Percentiles rank a stretch among this genome's conserved stretches.
These are phyloP conservation scores for Staphylotrichum longicolle DNA, from an alignment of 495 filamentous ascomycete species.

Conservation along the genomic window DNA sequence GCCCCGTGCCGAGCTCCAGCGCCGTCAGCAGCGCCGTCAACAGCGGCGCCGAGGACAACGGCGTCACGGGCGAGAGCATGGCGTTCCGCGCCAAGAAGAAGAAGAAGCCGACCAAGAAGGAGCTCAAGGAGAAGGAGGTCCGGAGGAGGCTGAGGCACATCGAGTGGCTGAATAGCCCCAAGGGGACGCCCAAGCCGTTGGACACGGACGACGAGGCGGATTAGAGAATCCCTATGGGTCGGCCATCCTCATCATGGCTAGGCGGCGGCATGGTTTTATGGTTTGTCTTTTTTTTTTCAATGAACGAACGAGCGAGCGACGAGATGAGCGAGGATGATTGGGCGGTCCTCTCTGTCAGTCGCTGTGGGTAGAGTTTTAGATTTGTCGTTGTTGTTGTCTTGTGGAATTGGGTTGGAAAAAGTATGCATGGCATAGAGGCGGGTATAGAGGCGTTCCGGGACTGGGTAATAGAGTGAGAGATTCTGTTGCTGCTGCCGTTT, in stretches of 20 bases:
- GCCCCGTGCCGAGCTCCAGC: conserved; percentile 34
- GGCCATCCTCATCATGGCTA: too few relatives aligned
- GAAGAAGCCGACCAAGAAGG: conserved; percentile 97
- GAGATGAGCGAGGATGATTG: too few relatives aligned
- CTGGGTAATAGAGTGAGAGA: background rate
- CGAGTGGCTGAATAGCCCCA: conserved; percentile 81
- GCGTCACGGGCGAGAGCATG: conserved; percentile 52
- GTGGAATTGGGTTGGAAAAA: background rate
- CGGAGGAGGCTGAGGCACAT: conserved; percentile 88
- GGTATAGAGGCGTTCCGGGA: background rate
- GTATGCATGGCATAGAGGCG: background rate
- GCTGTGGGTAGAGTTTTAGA: too few relatives aligned
- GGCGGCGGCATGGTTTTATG: too few relatives aligned
- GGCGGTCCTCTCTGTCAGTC: too few relatives aligned
- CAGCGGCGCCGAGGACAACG: conserved; percentile 74
- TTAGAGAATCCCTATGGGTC: conserved; percentile 1
- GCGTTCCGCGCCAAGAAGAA: conserved; percentile 90
- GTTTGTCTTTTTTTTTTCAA: too few relatives aligned
- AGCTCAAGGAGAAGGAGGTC: conserved; percentile 89
- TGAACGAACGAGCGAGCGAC: too few relatives aligned
- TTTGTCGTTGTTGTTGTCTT: too few relatives aligned
- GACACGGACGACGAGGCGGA: conserved; percentile 79
- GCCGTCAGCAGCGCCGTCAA: conserved; percentile 65
- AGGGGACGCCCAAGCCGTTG: conserved; percentile 72
- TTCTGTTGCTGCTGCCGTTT: too few relatives aligned